These are phyloP conservation scores for Phaeosphaeria sp. DNA, from an alignment of 2,329 filamentous ascomycete genomes.

Conservation along the genomic window DNA sequence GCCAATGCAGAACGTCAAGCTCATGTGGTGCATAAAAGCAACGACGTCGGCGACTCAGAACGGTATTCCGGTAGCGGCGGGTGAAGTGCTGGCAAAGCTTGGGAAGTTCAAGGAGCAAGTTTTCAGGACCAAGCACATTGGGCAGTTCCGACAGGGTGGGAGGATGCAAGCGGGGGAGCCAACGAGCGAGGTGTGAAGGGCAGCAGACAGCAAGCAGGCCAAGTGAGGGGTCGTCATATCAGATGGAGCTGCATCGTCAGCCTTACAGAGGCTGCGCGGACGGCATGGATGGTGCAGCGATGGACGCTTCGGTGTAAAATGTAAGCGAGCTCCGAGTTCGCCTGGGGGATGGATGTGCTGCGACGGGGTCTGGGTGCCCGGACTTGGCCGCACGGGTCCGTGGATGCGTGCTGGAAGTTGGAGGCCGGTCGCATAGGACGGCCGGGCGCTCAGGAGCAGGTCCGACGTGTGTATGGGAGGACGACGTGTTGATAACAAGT, in stretches of 20 bases:
- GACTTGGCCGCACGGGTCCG: conserved; percentile 3
- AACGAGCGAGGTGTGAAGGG: not conserved
- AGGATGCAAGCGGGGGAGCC: conserved; percentile 6
- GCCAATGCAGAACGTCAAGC: conserved; percentile 10
- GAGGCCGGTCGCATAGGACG: not conserved
- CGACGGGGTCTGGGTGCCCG: conserved; percentile 1
- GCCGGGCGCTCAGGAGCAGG: not conserved
- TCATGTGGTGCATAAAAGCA: conserved; percentile 25
- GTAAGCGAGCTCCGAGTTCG: conserved; percentile 24
- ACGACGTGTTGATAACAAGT: conserved; percentile 18
- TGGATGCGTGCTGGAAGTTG: conserved; percentile 12
- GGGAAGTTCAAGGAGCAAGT: not conserved
- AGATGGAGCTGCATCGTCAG: conserved; percentile 20
- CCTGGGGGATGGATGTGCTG: conserved; percentile 7
- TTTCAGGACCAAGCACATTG: not conserved
- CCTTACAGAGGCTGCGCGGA: conserved; percentile 11
- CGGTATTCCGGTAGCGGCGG: not conserved
- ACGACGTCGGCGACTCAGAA: conserved; percentile 9
- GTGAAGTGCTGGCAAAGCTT: conserved; percentile 2
- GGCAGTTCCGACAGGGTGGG: not conserved
- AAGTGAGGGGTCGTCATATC: conserved; percentile 5
- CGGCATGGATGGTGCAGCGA: conserved; percentile 19
- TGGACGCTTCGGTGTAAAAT: conserved; percentile 13
- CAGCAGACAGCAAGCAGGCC: not conserved
- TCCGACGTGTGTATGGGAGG: conserved; percentile 9